phyloP scores from a whole-genome alignment of 371 early-diverging fungal species.

The Quaeritorhiza haematococci region DNA sequence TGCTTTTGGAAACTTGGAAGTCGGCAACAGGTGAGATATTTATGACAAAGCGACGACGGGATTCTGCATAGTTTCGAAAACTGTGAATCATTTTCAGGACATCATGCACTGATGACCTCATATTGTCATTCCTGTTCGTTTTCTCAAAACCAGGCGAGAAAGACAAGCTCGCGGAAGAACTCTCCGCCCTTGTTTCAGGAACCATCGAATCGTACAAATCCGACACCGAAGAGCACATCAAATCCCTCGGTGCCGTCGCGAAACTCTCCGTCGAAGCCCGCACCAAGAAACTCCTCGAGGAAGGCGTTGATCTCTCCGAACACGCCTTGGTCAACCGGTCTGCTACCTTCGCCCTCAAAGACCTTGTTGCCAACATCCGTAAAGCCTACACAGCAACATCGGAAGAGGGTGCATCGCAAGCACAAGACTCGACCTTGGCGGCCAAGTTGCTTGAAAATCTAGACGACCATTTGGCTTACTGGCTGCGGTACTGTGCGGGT shows the following conservation, averaged over 20 bases:
- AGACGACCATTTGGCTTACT: conserved; percentile 14
- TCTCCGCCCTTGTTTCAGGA: conserved; percentile 14
- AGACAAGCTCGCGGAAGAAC: conserved; percentile 8
- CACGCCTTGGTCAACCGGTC: conserved; percentile 32
- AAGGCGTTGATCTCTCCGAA: conserved; percentile 23
- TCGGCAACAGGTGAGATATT: neutral
- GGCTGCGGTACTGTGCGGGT: conserved; percentile 28
- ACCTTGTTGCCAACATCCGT: conserved; percentile 17
- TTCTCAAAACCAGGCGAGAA: conserved; percentile 20
- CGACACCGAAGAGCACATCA: neutral
- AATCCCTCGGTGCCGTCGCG: neutral
- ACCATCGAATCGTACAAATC: conserved; percentile 14
- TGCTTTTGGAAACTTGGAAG: conserved; percentile 20
- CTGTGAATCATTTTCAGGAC: no score
- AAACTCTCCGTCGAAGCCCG: neutral
- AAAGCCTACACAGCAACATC: neutral
- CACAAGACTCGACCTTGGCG: neutral
- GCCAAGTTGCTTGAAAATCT: neutral
- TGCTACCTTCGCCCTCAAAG: conserved; percentile 30
- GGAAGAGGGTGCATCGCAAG: neutral
- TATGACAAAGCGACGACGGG: neutral
- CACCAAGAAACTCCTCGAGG: conserved; percentile 16
- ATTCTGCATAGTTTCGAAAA: no score
- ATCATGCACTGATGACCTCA: no score
- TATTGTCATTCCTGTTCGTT: no score